Percentiles rank a stretch among this genome's conserved stretches.
Conservation (phyloP, 1,284 basidiomycete species). For the Rhodofomes roseus region DNA sequence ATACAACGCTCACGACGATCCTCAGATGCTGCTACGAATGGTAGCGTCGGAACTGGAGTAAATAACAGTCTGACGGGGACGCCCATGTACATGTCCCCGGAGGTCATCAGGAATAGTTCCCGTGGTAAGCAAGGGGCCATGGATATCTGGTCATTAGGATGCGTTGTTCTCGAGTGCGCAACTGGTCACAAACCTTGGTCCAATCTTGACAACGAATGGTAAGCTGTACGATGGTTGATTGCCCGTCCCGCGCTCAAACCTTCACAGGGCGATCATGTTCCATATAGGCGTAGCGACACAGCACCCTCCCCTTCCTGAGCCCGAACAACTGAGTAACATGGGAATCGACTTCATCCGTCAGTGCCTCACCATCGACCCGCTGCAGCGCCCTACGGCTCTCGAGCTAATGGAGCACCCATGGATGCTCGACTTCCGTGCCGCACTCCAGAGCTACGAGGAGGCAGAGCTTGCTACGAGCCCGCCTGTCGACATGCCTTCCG, state of each 20-base stretch:
- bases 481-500: slow-evolving; percentile 41
- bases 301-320: slow-evolving; percentile 92
- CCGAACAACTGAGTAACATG: slow-evolving; percentile 82
- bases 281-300: slow-evolving; percentile 97
- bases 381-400: slow-evolving; percentile 77
- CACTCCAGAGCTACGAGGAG: slow-evolving; percentile 63
- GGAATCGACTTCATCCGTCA: slow-evolving; percentile 95
- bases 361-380: slow-evolving; percentile 88
- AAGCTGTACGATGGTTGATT: slow-evolving; percentile 22
- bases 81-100: slow-evolving; percentile 99
- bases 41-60: slow-evolving; percentile 35
- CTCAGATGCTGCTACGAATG: slow-evolving; percentile 33
- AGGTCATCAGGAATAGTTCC: slow-evolving; percentile 92
- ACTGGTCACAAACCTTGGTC: slow-evolving; percentile 98
- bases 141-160: slow-evolving; percentile 98
- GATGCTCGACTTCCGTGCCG: slow-evolving; percentile 81
- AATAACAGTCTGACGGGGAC: slow-evolving; percentile 94
- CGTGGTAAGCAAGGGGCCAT: slow-evolving; percentile 92
- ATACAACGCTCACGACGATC: slow-evolving; percentile 71
- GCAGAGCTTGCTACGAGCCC: slow-evolving; percentile 53
- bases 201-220: slow-evolving; percentile 99
- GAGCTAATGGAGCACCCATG: slow-evolving; percentile 90
- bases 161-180: slow-evolving; percentile 94
- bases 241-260: not conserved
- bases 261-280: slow-evolving; percentile 93